Base-by-base conservation (phyloP, 2,329 filamentous ascomycete genomes). In the Zasmidium angulare region DNA sequence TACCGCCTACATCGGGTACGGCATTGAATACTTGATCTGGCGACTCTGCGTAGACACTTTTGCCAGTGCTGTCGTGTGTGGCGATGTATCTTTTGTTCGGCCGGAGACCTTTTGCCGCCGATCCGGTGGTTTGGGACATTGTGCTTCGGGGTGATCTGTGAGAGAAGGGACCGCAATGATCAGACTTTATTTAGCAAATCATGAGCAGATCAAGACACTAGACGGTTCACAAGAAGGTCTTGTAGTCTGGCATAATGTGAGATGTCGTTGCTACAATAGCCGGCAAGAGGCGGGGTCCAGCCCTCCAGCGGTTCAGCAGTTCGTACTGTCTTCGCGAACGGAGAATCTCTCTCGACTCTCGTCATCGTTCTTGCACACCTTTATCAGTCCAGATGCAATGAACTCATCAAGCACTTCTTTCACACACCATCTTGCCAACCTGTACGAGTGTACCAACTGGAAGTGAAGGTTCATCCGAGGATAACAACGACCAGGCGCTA, bases 21-120 rank as follows among this genome's bases (percentile, higher is more conserved):
- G 26, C 53, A 47, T 53, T 56, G 55, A 56, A 65, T 29, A 64
- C 53, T 40, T 64, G 61, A 0, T 62, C 64, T 7, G 66, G 64
- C 11, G 63, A 62, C 11, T 53, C 54, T n/a, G 63, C 55, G 31
- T 64, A 66, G 24, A 64, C 47, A 52, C 64, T 68, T 47, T 59
- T 61, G 26, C 64, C 64, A 31, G 22, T 48, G 50, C 19, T 53
- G 50, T 66, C 58, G 58, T 65, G 66, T 20, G 63, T 68, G 11
- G 64, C 55, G 53, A 68, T 68, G 63, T 66, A 65, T 29, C 66
- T 53, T 55, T 66, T 65, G 63, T 61, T 63, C 19, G 62, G 60
- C 10, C 47, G 49, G 22, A 68, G 63, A 12, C 57, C 61, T 22
- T 54, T 26, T 31, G 47, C 46, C 17, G 51, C 60, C 2, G 60